Percentiles rank a stretch among this genome's conserved stretches.
These are phyloP conservation scores for Saprolegnia parasitica DNA, from an alignment of 352 stramenopile species.

Conservation along the genomic window DNA sequence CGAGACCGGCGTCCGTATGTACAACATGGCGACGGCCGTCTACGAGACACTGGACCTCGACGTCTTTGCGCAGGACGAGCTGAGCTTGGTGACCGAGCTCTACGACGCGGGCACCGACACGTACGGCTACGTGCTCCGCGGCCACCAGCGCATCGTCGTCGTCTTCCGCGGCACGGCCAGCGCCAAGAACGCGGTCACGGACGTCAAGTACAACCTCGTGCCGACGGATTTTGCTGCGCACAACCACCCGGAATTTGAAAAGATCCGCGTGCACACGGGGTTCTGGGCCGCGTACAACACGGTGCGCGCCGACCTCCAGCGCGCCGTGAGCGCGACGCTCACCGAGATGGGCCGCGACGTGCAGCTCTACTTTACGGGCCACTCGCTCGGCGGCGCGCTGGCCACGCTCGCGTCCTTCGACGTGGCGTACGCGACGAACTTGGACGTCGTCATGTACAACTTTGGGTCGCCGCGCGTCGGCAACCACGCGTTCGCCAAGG, in stretches of 20 bases:
- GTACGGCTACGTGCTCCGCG: slow-evolving; percentile 53
- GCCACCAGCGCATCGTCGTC: slow-evolving; percentile 36
- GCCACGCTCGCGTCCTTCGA: slow-evolving; percentile 86
- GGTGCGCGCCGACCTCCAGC: slow-evolving; percentile 66
- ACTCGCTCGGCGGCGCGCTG: slow-evolving; percentile 88
- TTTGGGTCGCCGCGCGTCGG: slow-evolving; percentile 38
- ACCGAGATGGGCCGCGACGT: slow-evolving; percentile 60
- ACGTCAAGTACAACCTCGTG: slow-evolving; percentile 25
- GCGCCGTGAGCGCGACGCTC: slow-evolving; percentile 65
- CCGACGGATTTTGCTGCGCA: slow-evolving; percentile 3
- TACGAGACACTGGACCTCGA: slow-evolving; percentile 74
- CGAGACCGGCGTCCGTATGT: slow-evolving; percentile 69
- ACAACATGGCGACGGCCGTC: slow-evolving; percentile 70
- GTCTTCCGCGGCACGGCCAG: slow-evolving; percentile 41
- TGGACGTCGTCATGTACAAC: slow-evolving; percentile 40
- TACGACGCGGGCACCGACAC: slow-evolving; percentile 69
- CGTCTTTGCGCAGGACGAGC: slow-evolving; percentile 42
- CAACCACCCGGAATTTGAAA: slow-evolving; percentile 10
- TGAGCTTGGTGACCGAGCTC: slow-evolving; percentile 78
- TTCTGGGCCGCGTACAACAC: slow-evolving; percentile 82
- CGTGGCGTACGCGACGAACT: slow-evolving; percentile 56
- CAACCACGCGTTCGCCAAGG: slow-evolving; percentile 32
- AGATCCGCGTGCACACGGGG: slow-evolving; percentile 35
- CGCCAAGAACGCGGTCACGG: slow-evolving; percentile 37
- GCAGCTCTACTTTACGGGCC: slow-evolving; percentile 87